These are phyloP conservation scores for Verticillium longisporum DNA, from an alignment of 2,329 filamentous ascomycete genomes.

Conservation along the genomic window DNA sequence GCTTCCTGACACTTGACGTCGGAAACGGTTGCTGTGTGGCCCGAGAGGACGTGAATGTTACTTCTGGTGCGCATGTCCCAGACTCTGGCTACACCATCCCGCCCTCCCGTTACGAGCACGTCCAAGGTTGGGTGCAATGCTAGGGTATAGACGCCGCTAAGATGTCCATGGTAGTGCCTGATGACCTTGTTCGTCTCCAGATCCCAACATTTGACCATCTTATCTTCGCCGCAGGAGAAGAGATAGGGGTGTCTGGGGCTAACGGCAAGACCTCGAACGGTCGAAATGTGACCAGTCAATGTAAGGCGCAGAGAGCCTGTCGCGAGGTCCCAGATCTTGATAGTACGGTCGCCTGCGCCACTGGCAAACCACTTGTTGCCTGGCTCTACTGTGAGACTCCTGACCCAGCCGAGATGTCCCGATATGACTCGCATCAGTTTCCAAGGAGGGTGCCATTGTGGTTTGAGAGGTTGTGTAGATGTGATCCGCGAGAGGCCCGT, in stretches of 20 bases:
- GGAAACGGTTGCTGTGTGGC: conserved; percentile 85
- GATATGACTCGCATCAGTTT: conserved; percentile 97
- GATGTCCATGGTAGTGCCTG: conserved; percentile 91
- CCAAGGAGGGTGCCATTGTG: conserved; percentile 97
- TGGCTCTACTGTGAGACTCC: conserved; percentile 83
- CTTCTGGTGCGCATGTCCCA: conserved; percentile 98
- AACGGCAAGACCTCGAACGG: conserved; percentile 84
- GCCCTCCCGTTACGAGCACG: conserved; percentile 87
- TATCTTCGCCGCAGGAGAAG: conserved; percentile 97
- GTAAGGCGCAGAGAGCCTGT: conserved; percentile 79
- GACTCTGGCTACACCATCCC: conserved; percentile 88
- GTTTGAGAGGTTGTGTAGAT: conserved; percentile 40
- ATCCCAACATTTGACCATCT: conserved; percentile 99
- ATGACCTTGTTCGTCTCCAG: conserved; percentile 99
- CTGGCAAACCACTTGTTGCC: conserved; percentile 97
- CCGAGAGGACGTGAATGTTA: conserved; percentile 88
- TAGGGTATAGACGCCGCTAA: conserved; percentile 92
- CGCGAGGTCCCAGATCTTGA: conserved; percentile 98
- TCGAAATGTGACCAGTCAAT: conserved; percentile 89
- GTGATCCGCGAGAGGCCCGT: not conserved
- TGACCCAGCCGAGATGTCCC: conserved; percentile 92
- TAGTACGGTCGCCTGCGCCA: conserved; percentile 89
- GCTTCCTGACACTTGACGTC: conserved; percentile 91
- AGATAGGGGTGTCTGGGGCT: conserved; percentile 92
- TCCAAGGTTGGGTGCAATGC: conserved; percentile 92